Evolutionary conservation across 768 basidiomycete species (phyloP).

Genomic region (Nevesoporus exiguus): DNA sequence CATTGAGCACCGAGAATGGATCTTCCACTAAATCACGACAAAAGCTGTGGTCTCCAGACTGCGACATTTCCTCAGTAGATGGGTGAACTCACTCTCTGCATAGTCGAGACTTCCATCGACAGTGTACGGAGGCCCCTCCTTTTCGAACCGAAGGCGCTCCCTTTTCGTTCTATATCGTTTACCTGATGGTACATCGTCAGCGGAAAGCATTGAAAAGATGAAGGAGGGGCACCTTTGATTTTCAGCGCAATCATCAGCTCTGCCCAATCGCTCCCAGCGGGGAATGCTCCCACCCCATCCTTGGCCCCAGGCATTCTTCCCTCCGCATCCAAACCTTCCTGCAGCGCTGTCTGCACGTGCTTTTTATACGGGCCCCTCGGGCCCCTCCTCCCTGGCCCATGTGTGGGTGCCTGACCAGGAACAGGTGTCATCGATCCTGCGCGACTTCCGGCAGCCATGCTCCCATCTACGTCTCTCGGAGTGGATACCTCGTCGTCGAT

Average conservation of each 20-base stretch:
- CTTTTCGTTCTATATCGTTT: constrained; percentile 81
- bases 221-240: constrained; percentile 53
- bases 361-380: constrained; percentile 57
- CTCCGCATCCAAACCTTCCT: constrained; percentile 59
- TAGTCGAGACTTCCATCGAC: constrained; percentile 83
- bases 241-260: constrained; percentile 69
- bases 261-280: constrained; percentile 68
- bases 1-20: constrained; percentile 65
- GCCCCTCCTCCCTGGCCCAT: constrained; percentile 34
- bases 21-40: constrained; percentile 59
- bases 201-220: neutral
- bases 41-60: neutral
- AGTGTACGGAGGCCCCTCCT: constrained; percentile 64
- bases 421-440: constrained; percentile 43
- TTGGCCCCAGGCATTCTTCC: constrained; percentile 73
- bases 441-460: constrained; percentile 40
- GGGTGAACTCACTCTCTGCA: constrained; percentile 50
- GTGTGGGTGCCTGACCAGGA: constrained; percentile 14
- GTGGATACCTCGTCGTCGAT: constrained; percentile 39
- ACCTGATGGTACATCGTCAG: constrained; percentile 29
- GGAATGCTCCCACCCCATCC: constrained; percentile 73
- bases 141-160: constrained; percentile 73
- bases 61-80: neutral
- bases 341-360: constrained; percentile 36
- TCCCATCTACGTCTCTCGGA: constrained; percentile 48